Conservation (phyloP, 202 grass and related monocot genomes). For the Setaria italica region DNA sequence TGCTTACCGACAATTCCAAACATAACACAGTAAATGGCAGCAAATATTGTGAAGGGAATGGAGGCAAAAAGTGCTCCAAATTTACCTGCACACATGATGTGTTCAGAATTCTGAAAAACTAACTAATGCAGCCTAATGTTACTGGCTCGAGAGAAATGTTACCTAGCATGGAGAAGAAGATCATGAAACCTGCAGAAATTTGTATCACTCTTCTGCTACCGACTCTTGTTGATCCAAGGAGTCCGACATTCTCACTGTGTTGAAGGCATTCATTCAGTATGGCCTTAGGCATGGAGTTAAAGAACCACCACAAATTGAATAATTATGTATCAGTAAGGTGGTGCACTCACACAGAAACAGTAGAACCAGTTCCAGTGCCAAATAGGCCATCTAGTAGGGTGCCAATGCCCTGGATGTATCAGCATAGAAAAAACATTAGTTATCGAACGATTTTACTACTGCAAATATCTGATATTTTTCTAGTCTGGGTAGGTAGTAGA, state of each 20-base stretch:
- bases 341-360: constrained; percentile 90
- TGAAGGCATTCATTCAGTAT: constrained; percentile 19
- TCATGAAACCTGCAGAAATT: constrained; percentile 98
- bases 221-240: constrained; percentile 94
- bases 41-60: constrained; percentile 93
- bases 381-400: constrained; percentile 86
- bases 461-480: too few relatives aligned
- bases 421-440: not conserved
- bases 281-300: not conserved
- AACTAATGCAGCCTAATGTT: not conserved
- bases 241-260: constrained; percentile 92
- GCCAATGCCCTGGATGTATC: constrained; percentile 73
- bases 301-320: constrained; percentile 26
- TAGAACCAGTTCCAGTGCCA: constrained; percentile 86
- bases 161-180: constrained; percentile 97
- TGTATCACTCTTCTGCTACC: constrained; percentile 94
- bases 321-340: constrained; percentile 42
- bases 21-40: constrained; percentile 85
- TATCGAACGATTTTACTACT: not conserved
- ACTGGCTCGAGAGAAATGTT: constrained; percentile 6
- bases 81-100: constrained; percentile 67
- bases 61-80: constrained; percentile 96
- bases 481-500: too few relatives aligned
- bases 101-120: constrained; percentile 18
- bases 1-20: constrained; percentile 89